Base-by-base conservation (phyloP, 2,329 filamentous ascomycete genomes). In the Calonectria hawksworthii region DNA sequence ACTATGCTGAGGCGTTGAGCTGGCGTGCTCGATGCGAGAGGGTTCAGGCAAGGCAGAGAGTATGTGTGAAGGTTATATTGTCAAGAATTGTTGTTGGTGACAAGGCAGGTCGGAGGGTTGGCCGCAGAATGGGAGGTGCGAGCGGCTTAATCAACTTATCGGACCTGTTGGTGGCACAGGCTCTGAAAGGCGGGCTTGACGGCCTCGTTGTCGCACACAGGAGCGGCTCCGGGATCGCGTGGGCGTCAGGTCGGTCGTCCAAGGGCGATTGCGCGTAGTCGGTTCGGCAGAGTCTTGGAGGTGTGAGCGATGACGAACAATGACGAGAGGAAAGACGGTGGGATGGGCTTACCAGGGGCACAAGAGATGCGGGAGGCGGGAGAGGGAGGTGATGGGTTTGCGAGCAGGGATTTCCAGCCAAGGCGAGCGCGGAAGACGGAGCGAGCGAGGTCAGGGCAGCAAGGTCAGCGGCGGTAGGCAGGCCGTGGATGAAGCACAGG, bases 301-400 rank as follows among this genome's bases (percentile, higher is more conserved):
- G 59, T 71, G 73, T 81, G 72, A 81, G 80, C 75, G 71, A 81
- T 79, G 78, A 79, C 74, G 77, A 73, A 74, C 69, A 76, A 77
- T 79, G 79, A 23, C 65, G 41, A 36, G 70, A 75, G 66, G 72
- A 68, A 72, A 74, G 78, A 73, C 34, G 72, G 73, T 79, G 72
- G 74, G 75, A 73, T 76, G 59, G 79, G 74, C 79, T 75, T 81
- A 80, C 79, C 73, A 77, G 63, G 66, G 28, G 68, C 68, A 74
- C 72, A 71, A 65, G 59, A 47, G 63, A 50, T 56, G 72, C 69
- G 74, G 30, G 38, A 65, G 61, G 30, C 14, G 61, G 28, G 38
- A n/a, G 61, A 65, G 26, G 61, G 38, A 65, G 38, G 50, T 41
- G 26, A 28, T 36, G 52, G n/a, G 38, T 52, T 51, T 68, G 69